Evolutionary conservation across 768 basidiomycete genomes (phyloP).

Genomic region (Peribolospora kevripleyi): DNA sequence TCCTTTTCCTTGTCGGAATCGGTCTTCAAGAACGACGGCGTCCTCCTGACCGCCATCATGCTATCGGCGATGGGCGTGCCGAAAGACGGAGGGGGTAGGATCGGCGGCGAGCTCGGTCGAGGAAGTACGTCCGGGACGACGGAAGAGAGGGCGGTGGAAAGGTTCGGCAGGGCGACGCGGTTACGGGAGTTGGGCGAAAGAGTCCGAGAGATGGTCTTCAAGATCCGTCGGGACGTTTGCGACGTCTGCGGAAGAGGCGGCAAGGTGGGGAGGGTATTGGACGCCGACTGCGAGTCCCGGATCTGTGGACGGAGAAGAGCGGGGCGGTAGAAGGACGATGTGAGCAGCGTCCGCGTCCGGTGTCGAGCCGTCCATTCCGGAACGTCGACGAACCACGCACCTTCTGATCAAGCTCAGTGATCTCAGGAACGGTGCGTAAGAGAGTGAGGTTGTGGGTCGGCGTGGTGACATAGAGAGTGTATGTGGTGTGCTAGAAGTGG

Average conservation of each 20-base stretch:
- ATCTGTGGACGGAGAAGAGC: conserved; percentile 20
- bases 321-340: not conserved
- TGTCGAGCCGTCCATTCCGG: not conserved
- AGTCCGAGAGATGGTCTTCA: not conserved
- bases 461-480: conserved; percentile 26
- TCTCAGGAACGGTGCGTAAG: conserved; percentile 47
- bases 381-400: conserved; percentile 5
- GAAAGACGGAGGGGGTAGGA: conserved; percentile 27
- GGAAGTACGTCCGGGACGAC: conserved; percentile 9
- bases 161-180: conserved; percentile 1
- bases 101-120: conserved; percentile 20
- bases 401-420: conserved; percentile 58
- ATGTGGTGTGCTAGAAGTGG: conserved; percentile 8
- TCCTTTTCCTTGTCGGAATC: no score
- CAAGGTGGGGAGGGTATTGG: conserved; percentile 37
- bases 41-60: conserved; percentile 23
- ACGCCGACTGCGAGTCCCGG: conserved; percentile 34
- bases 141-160: conserved; percentile 7
- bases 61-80: conserved; percentile 31
- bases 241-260: conserved; percentile 16
- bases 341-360: not conserved
- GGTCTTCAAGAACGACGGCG: no score
- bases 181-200: not conserved
- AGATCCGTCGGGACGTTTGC: conserved; percentile 15
- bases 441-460: conserved; percentile 76